Evolutionary conservation across 352 stramenopile genomes (phyloP).

Genomic region (Phytophthora agathidicida): DNA sequence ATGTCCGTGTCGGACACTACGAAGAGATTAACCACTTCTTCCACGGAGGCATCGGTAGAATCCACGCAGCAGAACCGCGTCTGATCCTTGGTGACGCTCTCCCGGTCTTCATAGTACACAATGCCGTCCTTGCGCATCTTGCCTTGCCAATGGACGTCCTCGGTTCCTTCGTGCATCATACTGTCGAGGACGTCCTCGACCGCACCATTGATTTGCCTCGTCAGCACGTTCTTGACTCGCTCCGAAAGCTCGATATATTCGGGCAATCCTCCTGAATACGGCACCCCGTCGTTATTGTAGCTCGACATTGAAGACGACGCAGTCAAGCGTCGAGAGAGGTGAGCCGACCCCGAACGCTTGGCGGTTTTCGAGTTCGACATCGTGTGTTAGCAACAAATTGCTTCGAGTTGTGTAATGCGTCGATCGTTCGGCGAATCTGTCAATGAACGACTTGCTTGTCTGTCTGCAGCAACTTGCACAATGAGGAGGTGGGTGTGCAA

Average conservation of each 20-base stretch:
- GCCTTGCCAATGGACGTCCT: constrained; percentile 33
- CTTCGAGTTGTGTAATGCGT: constrained; percentile 1
- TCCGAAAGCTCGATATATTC: constrained; percentile 29
- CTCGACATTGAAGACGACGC: constrained; percentile 26
- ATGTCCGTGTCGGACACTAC: constrained; percentile 42
- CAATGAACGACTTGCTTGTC: constrained; percentile 26
- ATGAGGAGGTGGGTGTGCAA: constrained; percentile 2
- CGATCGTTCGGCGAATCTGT: constrained; percentile 17
- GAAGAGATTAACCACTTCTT: constrained; percentile 46
- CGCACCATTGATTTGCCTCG: constrained; percentile 34
- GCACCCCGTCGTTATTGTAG: constrained; percentile 7
- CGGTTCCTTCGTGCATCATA: constrained; percentile 43
- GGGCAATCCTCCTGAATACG: constrained; percentile 8
- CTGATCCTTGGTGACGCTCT: constrained; percentile 41
- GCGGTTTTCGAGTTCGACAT: constrained; percentile 16
- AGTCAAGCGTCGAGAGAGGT: constrained; percentile 13
- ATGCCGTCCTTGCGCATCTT: constrained; percentile 44
- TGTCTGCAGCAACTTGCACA: not conserved
- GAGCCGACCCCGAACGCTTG: constrained; percentile 14
- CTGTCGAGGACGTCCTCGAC: constrained; percentile 46
- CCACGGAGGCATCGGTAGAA: constrained; percentile 31
- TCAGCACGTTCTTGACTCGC: constrained; percentile 28
- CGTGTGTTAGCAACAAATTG: constrained; percentile 11
- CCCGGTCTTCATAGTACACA: constrained; percentile 43
- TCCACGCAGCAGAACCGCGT: constrained; percentile 48